Percentiles rank a stretch among this genome's conserved stretches.
Conservation (phyloP, 371 early-diverging fungal species). For the Syncephalastrum racemosum region DNA sequence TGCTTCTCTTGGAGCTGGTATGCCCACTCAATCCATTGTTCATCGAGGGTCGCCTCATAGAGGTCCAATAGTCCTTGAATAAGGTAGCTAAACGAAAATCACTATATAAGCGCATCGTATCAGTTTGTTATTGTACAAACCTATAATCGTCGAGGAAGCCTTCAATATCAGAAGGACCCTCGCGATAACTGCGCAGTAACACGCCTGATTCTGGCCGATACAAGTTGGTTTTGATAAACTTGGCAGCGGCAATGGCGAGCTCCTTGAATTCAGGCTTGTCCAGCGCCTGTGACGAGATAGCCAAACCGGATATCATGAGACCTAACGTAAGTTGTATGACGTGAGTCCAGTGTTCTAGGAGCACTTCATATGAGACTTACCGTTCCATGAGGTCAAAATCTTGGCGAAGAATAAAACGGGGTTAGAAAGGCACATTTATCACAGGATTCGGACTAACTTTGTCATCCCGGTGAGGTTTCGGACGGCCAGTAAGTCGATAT, state of each 20-base stretch:
- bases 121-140: conserved; percentile 13
- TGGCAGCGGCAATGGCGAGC: conserved; percentile 48
- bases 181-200: conserved; percentile 50
- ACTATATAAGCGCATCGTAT: background rate
- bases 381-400: conserved; percentile 57
- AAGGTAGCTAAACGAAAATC: conserved; percentile 25
- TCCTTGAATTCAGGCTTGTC: conserved; percentile 22
- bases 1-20: conserved; percentile 51
- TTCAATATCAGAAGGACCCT: conserved; percentile 47
- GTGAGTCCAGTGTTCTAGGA: background rate
- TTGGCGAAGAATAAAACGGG: background rate
- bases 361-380: conserved; percentile 12
- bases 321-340: conserved; percentile 23
- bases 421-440: conserved; percentile 4
- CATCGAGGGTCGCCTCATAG: conserved; percentile 55
- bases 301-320: conserved; percentile 57
- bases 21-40: conserved; percentile 62
- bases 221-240: conserved; percentile 50
- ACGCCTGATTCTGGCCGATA: conserved; percentile 32
- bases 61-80: conserved; percentile 59
- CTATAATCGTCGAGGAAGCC: conserved; percentile 70
- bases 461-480: conserved; percentile 67
- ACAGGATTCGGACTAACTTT: conserved; percentile 37
- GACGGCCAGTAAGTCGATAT: conserved; percentile 42
- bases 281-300: conserved; percentile 40